Conservation (phyloP, 805 yeast species). For the Candida pseudofarinosa region DNA sequence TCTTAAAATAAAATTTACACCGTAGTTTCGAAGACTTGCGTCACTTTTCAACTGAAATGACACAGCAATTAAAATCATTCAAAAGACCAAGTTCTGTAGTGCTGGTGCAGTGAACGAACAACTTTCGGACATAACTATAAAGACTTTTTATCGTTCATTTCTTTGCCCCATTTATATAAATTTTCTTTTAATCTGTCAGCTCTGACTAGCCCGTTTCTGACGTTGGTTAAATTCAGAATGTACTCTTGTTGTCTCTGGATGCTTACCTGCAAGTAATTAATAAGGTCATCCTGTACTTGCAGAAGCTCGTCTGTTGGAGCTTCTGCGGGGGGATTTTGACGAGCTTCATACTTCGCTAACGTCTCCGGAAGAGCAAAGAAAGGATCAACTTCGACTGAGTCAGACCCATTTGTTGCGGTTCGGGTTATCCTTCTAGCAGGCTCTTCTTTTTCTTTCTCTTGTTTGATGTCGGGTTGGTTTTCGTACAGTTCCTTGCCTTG, state of each 20-base stretch:
- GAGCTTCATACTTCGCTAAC: slow-evolving; percentile 27
- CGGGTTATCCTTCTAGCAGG: slow-evolving; percentile 8
- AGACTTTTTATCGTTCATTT: slow-evolving; percentile 53
- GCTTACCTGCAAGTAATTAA: slow-evolving; percentile 41
- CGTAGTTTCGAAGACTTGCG: no score
- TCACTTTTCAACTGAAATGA: no score
- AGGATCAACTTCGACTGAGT: slow-evolving; percentile 33
- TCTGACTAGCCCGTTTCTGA: slow-evolving; percentile 71
- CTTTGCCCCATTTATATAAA: slow-evolving; percentile 79
- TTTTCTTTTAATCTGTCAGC: slow-evolving; percentile 72
- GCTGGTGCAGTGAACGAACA: no score
- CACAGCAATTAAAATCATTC: no score
- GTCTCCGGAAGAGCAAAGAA: slow-evolving; percentile 56
- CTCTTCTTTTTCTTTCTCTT: slow-evolving; percentile 9
- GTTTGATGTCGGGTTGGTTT: slow-evolving; percentile 5
- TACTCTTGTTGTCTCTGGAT: slow-evolving; percentile 67
- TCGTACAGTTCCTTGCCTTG: slow-evolving; percentile 1
- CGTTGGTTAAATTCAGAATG: slow-evolving; percentile 67
- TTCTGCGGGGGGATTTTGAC: slow-evolving; percentile 19
- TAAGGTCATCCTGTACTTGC: slow-evolving; percentile 58
- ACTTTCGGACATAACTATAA: no score
- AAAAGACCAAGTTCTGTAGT: no score
- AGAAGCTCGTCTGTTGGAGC: slow-evolving; percentile 26
- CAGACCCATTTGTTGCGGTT: slow-evolving; percentile 10
- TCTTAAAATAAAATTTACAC: no score